These are phyloP conservation scores for Claviceps spartinae DNA, from an alignment of 2,329 filamentous ascomycete genomes.

Conservation along the genomic window DNA sequence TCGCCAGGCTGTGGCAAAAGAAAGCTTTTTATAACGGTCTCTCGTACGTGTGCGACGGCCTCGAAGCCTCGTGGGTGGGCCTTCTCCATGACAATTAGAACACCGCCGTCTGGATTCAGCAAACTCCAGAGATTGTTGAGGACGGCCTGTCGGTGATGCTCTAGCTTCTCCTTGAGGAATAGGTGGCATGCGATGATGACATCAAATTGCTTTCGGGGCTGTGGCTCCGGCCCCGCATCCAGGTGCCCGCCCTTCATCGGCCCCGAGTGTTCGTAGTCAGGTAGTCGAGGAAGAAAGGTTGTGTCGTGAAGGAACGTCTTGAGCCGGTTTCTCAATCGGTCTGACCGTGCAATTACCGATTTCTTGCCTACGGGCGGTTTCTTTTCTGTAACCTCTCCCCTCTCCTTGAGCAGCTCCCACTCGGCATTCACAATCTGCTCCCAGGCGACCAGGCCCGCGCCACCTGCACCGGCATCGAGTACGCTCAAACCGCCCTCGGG, in stretches of 20 bases:
- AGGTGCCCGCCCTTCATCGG: constrained; percentile 44
- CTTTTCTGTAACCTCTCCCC: constrained; percentile 26
- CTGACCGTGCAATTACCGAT: constrained; percentile 67
- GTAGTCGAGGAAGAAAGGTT: constrained; percentile 81
- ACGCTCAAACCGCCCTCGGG: constrained; percentile 46
- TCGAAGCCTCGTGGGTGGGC: constrained; percentile 87
- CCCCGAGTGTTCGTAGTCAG: constrained; percentile 62
- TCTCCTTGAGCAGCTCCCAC: constrained; percentile 55
- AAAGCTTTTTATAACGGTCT: constrained; percentile 62
- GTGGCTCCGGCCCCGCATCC: constrained; percentile 40
- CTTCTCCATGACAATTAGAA: constrained; percentile 82
- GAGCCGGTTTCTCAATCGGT: constrained; percentile 59
- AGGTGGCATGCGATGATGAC: constrained; percentile 81
- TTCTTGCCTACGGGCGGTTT: constrained; percentile 51
- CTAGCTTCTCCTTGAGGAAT: constrained; percentile 62
- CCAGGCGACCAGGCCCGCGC: constrained; percentile 62
- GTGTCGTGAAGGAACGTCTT: constrained; percentile 74
- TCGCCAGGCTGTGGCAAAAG: constrained; percentile 40
- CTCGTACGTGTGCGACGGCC: constrained; percentile 70
- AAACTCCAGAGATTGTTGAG: constrained; percentile 84
- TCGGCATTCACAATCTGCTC: constrained; percentile 68
- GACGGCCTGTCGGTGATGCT: constrained; percentile 62
- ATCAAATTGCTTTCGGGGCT: constrained; percentile 67
- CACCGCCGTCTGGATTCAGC: constrained; percentile 68
- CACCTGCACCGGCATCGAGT: constrained; percentile 62